These are phyloP conservation scores for Coleophoma cylindrospora DNA, from an alignment of 2,329 filamentous ascomycete genomes.

Conservation along the genomic window DNA sequence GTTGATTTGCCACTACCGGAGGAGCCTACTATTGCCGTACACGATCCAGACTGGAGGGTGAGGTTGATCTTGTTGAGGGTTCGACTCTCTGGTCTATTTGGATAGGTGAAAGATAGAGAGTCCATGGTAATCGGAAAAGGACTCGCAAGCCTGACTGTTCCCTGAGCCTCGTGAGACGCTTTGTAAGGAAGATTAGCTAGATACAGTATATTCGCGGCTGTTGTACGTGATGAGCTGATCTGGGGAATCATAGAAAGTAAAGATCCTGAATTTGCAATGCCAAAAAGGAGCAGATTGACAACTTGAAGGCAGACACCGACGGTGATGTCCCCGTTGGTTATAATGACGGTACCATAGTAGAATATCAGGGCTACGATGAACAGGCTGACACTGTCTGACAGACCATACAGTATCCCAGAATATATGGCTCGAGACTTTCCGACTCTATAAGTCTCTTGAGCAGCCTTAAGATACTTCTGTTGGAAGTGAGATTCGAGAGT, in stretches of 20 bases:
- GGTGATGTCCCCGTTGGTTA: slow-evolving; percentile 42
- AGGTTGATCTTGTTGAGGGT: slow-evolving; percentile 66
- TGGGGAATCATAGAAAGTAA: slow-evolving; percentile 76
- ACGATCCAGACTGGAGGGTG: slow-evolving; percentile 55
- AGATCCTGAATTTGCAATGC: slow-evolving; percentile 65
- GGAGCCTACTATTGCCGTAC: slow-evolving; percentile 73
- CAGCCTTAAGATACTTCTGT: slow-evolving; percentile 51
- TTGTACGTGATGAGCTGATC: slow-evolving; percentile 67
- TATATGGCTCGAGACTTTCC: slow-evolving; percentile 64
- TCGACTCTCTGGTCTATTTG: slow-evolving; percentile 41
- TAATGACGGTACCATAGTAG: slow-evolving; percentile 70
- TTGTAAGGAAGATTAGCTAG: slow-evolving; percentile 54
- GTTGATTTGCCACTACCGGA: slow-evolving; percentile 94
- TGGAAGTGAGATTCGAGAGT: slow-evolving; percentile 70
- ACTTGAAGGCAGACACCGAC: slow-evolving; percentile 65
- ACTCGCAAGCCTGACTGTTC: slow-evolving; percentile 41
- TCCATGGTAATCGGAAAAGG: slow-evolving; percentile 46
- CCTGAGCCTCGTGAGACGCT: slow-evolving; percentile 21
- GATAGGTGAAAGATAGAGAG: slow-evolving; percentile 68
- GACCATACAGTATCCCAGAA: slow-evolving; percentile 67
- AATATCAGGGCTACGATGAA: slow-evolving; percentile 77
- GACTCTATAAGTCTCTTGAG: slow-evolving; percentile 45
- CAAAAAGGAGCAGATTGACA: slow-evolving; percentile 79
- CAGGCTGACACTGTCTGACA: slow-evolving; percentile 68
- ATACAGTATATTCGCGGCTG: slow-evolving; percentile 66